These are phyloP conservation scores for Echeveria elegans DNA, from an alignment of 164 flowering plant genomes.

Conservation along the genomic window DNA sequence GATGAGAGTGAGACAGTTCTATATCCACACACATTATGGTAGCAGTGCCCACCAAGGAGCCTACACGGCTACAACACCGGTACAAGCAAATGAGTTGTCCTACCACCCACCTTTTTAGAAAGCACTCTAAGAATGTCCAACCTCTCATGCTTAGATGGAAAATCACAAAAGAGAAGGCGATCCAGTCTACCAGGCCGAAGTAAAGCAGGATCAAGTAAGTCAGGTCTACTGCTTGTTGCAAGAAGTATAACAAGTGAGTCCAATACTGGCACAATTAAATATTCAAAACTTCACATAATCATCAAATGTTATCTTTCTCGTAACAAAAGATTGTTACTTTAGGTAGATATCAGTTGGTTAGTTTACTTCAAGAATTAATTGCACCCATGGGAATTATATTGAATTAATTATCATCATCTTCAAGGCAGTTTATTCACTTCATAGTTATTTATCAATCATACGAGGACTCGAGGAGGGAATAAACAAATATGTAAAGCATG, in stretches of 20 bases:
- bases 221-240: slow-evolving; percentile 68
- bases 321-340: not conserved
- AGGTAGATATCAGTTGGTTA: not conserved
- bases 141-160: slow-evolving; percentile 69
- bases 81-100: not conserved
- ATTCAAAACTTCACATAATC: not conserved
- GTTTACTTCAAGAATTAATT: not conserved
- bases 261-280: not conserved
- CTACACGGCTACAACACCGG: not conserved
- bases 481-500: too few species aligned
- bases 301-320: not conserved
- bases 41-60: not conserved
- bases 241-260: slow-evolving; percentile 7
- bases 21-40: not conserved
- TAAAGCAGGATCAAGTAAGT: slow-evolving; percentile 95
- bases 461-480: too few species aligned
- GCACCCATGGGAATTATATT: not conserved
- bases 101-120: slow-evolving; percentile 60
- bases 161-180: slow-evolving; percentile 92
- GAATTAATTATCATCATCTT: not conserved
- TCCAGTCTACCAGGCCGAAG: slow-evolving; percentile 95
- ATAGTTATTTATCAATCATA: too few species aligned
- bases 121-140: slow-evolving; percentile 77
- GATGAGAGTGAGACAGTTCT: not conserved
- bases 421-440: too few species aligned